phyloP scores from a whole-genome alignment of 768 basidiomycete genomes.

The Boletus rufocinnamomeus region DNA sequence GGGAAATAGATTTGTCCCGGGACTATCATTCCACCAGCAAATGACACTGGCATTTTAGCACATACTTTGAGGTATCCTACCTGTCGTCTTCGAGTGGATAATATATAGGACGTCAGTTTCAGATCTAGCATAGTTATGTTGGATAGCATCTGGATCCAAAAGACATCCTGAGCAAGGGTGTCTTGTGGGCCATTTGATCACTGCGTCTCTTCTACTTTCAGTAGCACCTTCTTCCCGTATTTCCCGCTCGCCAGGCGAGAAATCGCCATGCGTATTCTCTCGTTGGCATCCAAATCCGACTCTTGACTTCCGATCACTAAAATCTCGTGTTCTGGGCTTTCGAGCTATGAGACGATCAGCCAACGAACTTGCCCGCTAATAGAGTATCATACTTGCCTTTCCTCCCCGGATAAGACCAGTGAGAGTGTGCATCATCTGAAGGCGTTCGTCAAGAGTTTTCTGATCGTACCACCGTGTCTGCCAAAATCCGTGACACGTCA shows the following conservation, averaged over 20 bases:
- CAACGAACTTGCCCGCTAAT: background rate
- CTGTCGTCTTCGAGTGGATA: background rate
- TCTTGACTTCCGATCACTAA: constrained; percentile 48
- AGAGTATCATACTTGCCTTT: constrained; percentile 42
- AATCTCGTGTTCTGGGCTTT: constrained; percentile 69
- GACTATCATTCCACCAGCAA: constrained; percentile 52
- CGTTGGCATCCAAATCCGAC: constrained; percentile 40
- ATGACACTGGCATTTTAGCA: constrained; percentile 7
- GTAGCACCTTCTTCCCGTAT: constrained; percentile 51
- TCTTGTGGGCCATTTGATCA: background rate
- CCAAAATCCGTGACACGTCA: constrained; percentile 79
- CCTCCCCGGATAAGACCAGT: constrained; percentile 54
- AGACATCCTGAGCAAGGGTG: background rate
- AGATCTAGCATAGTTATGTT: background rate
- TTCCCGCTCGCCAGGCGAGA: constrained; percentile 37
- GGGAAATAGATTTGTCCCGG: constrained; percentile 80
- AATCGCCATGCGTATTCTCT: constrained; percentile 38
- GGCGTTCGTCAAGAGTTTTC: constrained; percentile 49
- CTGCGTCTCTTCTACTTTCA: constrained; percentile 39
- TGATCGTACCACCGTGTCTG: constrained; percentile 68
- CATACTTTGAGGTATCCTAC: background rate
- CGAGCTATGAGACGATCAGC: constrained; percentile 47
- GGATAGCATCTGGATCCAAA: background rate
- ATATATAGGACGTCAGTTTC: background rate
- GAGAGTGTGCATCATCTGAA: constrained; percentile 51